Conservation (phyloP, 345 rosid genomes). For the Populus simonii region DNA sequence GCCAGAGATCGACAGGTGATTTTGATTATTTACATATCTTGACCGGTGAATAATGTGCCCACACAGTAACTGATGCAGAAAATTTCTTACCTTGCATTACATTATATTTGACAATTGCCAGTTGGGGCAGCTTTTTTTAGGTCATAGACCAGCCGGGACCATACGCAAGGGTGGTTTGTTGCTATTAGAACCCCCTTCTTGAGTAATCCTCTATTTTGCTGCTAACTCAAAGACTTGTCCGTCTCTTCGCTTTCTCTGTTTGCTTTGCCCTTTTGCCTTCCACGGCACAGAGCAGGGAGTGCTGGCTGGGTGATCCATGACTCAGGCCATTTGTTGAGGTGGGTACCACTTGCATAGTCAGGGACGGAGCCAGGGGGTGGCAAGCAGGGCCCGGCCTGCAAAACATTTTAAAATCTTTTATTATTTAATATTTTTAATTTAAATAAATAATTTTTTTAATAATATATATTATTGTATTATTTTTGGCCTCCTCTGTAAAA, state of each 20-base stretch:
- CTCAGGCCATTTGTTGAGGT: background rate
- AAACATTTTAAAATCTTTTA: too few species aligned
- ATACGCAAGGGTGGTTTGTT: background rate
- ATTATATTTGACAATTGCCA: background rate
- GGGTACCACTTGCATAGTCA: too few species aligned
- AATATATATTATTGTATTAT: too few species aligned
- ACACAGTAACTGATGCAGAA: background rate
- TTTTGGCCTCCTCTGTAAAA: too few species aligned
- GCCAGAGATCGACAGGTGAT: too few species aligned
- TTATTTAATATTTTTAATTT: too few species aligned
- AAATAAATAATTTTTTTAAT: too few species aligned
- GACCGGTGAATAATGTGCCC: background rate
- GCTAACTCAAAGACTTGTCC: background rate
- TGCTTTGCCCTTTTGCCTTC: background rate
- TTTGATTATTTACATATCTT: background rate
- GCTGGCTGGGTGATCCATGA: background rate
- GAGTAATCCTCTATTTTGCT: conserved; percentile 18
- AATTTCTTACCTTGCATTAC: background rate
- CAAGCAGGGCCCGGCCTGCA: too few species aligned
- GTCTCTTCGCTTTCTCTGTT: background rate
- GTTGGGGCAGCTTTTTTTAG: conserved; percentile 5
- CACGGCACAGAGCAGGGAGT: too few species aligned
- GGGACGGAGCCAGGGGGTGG: too few species aligned
- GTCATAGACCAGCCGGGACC: background rate
- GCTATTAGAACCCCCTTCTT: background rate